phyloP scores from a whole-genome alignment of 331 rosid genomes.

The Ulmus americana region DNA sequence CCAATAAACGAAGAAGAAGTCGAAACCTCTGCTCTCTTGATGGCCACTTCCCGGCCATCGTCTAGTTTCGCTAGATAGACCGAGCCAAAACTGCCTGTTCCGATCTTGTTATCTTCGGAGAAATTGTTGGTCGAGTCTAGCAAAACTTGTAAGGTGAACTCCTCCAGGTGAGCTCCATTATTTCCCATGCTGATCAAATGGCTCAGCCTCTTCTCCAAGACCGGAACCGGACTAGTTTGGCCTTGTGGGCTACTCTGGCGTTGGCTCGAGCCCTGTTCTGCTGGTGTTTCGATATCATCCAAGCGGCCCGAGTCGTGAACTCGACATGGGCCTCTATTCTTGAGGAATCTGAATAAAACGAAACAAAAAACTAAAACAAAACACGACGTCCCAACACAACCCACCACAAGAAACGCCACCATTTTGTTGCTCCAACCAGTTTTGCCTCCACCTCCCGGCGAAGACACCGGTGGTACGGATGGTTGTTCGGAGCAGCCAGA shows the following conservation, averaged over 20 bases:
- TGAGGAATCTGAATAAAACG: slow-evolving; percentile 40
- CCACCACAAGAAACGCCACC: slow-evolving; percentile 71
- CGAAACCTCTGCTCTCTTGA: slow-evolving; percentile 74
- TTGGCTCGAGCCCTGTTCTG: slow-evolving; percentile 4
- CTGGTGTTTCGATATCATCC: slow-evolving; percentile 29
- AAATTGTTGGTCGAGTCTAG: slow-evolving; percentile 52
- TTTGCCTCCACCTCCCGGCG: neutral
- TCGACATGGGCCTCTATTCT: slow-evolving; percentile 33
- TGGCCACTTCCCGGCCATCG: slow-evolving; percentile 74
- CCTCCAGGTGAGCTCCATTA: slow-evolving; percentile 56
- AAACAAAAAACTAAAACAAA: slow-evolving; percentile 35
- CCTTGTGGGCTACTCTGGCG: neutral
- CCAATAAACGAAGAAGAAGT: slow-evolving; percentile 19
- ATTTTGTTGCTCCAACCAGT: slow-evolving; percentile 44
- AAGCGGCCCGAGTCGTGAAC: slow-evolving; percentile 82
- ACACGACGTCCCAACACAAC: slow-evolving; percentile 59
- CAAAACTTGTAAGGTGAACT: slow-evolving; percentile 39
- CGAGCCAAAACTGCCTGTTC: slow-evolving; percentile 72
- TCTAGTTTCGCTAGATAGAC: slow-evolving; percentile 61
- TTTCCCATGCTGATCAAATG: slow-evolving; percentile 62
- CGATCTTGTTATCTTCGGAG: slow-evolving; percentile 57
- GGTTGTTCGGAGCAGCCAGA: slow-evolving; percentile 8
- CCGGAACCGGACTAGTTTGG: neutral
- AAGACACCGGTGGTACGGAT: neutral
- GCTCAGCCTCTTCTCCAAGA: slow-evolving; percentile 65